These are phyloP conservation scores for Tetrastigma voinierianum DNA, from an alignment of 164 flowering plant genomes.

Conservation along the genomic window DNA sequence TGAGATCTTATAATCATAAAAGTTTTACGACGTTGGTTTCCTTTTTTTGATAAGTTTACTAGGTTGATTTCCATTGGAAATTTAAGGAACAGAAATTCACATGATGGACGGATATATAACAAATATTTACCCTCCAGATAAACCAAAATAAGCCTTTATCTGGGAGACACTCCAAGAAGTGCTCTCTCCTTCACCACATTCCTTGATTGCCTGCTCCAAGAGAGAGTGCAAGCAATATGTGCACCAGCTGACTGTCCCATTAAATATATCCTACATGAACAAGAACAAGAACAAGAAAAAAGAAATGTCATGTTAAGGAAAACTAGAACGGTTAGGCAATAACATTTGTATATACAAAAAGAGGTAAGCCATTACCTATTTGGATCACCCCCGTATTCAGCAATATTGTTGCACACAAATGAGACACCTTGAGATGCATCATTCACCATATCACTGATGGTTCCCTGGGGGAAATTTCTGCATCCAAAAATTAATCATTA, in stretches of 20 bases:
- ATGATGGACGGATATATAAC: too few species aligned
- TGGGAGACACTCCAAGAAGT: constrained; percentile 82
- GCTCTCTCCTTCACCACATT: constrained; percentile 46
- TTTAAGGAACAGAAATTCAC: too few species aligned
- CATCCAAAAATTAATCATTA: constrained; percentile 15
- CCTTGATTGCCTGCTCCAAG: constrained; percentile 82
- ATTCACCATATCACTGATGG: constrained; percentile 89
- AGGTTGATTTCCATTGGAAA: too few species aligned
- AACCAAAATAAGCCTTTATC: constrained; percentile 86
- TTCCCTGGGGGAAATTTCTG: constrained; percentile 98
- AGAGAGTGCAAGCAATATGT: constrained; percentile 91
- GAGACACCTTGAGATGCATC: constrained; percentile 88
- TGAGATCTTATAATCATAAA: too few species aligned
- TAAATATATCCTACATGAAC: constrained; percentile 60
- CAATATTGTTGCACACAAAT: constrained; percentile 78
- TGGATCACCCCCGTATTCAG: constrained; percentile 96
- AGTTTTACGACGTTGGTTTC: too few species aligned
- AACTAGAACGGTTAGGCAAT: neutral
- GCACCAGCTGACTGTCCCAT: constrained; percentile 99
- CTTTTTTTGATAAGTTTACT: too few species aligned
- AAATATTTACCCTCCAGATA: constrained; percentile 88
- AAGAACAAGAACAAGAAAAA: neutral
- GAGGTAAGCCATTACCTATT: constrained; percentile 47
- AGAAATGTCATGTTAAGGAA: neutral
- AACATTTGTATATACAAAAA: neutral